These are phyloP conservation scores for Dimargaris cristalligena DNA, from an alignment of 192 early-diverging fungal species.

Conservation along the genomic window DNA sequence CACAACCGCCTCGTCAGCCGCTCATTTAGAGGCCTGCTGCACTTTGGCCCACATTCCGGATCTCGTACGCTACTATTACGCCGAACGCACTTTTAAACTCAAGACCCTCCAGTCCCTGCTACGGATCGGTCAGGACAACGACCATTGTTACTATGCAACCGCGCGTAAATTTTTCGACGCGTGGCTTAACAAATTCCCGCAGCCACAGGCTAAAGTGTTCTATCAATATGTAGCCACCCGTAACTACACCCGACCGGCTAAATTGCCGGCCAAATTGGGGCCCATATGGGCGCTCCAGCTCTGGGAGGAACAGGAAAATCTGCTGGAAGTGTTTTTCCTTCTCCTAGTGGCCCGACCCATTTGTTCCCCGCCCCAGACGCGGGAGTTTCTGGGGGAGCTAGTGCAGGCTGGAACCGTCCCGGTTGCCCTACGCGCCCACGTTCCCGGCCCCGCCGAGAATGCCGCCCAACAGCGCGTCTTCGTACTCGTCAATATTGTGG, in stretches of 20 bases:
- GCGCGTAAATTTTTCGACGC: not conserved
- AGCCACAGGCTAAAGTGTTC: not conserved
- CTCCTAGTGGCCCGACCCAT: not conserved
- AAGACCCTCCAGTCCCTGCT: not conserved
- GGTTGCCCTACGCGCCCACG: not conserved
- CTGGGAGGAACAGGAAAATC: not conserved
- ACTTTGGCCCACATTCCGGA: not conserved
- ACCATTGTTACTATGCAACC: not conserved
- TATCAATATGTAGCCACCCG: not conserved
- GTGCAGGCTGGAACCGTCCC: not conserved
- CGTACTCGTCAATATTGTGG: slow-evolving; percentile 2
- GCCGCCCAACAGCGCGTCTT: not conserved
- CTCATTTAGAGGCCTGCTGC: not conserved
- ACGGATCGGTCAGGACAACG: slow-evolving; percentile 3
- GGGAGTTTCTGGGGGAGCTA: not conserved
- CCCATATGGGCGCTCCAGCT: slow-evolving; percentile 5
- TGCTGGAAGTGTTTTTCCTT: slow-evolving; percentile 4
- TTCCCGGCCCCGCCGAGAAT: not conserved
- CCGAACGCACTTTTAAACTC: not conserved
- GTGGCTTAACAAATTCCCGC: not conserved
- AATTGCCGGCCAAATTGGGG: not conserved
- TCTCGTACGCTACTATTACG: slow-evolving; percentile 1
- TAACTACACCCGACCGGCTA: not conserved
- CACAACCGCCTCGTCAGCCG: not conserved
- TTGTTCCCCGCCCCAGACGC: slow-evolving; percentile 5